Percentiles rank a stretch among this genome's conserved stretches.
phyloP scores from a whole-genome alignment of 2,329 filamentous ascomycete species.

The Geoglossum cookeanum region DNA sequence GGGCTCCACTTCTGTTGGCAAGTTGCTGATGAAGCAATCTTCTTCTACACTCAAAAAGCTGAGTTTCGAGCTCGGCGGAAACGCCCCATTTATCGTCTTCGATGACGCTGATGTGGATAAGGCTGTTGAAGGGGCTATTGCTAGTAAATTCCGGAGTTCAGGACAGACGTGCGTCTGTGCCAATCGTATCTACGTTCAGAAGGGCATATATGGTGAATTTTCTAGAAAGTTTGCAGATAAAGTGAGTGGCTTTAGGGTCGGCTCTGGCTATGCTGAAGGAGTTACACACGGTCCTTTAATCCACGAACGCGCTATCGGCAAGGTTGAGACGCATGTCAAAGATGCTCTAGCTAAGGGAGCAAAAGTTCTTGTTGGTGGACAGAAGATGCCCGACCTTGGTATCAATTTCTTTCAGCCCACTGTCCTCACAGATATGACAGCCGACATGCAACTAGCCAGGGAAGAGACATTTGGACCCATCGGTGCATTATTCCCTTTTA shows the following conservation, averaged over 20 bases:
- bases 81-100: slow-evolving; percentile 92
- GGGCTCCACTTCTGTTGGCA: slow-evolving; percentile 47
- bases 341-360: slow-evolving; percentile 65
- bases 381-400: slow-evolving; percentile 54
- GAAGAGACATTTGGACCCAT: slow-evolving; percentile 97
- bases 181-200: slow-evolving; percentile 66
- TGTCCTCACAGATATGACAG: slow-evolving; percentile 69
- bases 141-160: slow-evolving; percentile 81
- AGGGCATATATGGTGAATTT: slow-evolving; percentile 60
- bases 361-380: slow-evolving; percentile 55
- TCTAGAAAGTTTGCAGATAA: slow-evolving; percentile 48
- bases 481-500: slow-evolving; percentile 74
- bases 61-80: slow-evolving; percentile 83
- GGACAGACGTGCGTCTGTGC: slow-evolving; percentile 80
- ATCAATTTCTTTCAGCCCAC: slow-evolving; percentile 80
- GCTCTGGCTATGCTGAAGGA: slow-evolving; percentile 49
- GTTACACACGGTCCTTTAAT: slow-evolving; percentile 70
- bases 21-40: slow-evolving; percentile 77
- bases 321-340: slow-evolving; percentile 61
- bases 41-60: slow-evolving; percentile 68
- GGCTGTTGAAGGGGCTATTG: slow-evolving; percentile 65
- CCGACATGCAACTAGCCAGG: slow-evolving; percentile 61
- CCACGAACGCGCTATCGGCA: slow-evolving; percentile 60
- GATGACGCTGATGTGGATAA: slow-evolving; percentile 79
- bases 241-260: slow-evolving; percentile 55